A percentile compares a stretch with the other conserved stretches of the same genome.
phyloP scores from a whole-genome alignment of 495 filamentous ascomycete species.

The Melanomma pulvis-pyrius region DNA sequence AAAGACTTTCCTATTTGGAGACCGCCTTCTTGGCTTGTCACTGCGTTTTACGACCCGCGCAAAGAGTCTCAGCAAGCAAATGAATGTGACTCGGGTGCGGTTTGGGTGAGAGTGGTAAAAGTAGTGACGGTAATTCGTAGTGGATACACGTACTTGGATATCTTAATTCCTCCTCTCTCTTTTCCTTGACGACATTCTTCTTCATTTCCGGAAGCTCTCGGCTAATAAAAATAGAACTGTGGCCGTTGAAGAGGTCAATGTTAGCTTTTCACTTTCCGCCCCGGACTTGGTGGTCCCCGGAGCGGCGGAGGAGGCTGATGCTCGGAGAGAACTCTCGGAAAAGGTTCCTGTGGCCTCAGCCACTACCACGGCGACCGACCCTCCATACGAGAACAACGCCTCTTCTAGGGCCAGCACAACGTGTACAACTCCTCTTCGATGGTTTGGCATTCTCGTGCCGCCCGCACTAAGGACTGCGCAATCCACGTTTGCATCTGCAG shows the following conservation, averaged over 20 bases:
- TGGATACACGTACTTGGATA: background rate
- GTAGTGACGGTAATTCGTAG: background rate
- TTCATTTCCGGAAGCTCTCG: background rate
- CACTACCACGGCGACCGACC: background rate
- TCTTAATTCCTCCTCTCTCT: background rate
- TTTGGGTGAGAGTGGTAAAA: background rate
- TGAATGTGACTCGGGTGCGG: background rate
- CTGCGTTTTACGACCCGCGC: background rate
- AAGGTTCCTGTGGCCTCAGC: background rate
- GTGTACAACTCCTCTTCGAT: conserved; percentile 46
- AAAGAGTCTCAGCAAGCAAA: background rate
- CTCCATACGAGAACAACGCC: background rate
- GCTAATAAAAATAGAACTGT: conserved; percentile 4
- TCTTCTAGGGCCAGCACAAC: background rate
- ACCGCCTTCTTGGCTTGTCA: background rate
- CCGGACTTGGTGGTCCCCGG: background rate
- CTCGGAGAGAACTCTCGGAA: background rate
- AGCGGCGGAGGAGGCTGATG: conserved; percentile 1
- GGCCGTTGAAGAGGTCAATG: conserved; percentile 1
- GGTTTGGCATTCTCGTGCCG: conserved; percentile 54
- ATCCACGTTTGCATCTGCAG: conserved; percentile 41
- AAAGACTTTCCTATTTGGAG: background rate
- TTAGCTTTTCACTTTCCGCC: conserved; percentile 1
- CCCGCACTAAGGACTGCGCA: conserved; percentile 47
- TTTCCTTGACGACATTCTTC: background rate